A percentile compares a stretch with the other conserved stretches of the same genome.
Conservation (phyloP, 2,329 filamentous ascomycete species). For the Mycosphaerella sp. region DNA sequence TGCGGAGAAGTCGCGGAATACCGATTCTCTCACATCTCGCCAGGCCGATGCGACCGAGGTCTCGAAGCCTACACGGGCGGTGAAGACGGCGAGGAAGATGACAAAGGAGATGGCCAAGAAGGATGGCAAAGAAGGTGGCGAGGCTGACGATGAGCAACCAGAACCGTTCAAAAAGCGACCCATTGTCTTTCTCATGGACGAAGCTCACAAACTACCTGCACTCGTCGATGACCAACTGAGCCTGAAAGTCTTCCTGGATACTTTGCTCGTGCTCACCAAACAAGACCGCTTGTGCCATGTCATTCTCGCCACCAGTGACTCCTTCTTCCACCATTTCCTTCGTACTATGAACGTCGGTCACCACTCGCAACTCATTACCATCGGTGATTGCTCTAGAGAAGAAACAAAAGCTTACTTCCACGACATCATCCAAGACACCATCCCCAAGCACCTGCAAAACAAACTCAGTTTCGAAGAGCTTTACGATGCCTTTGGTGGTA, state of each 20-base stretch:
- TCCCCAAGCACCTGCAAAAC: conserved; percentile 11
- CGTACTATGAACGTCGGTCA: conserved; percentile 21
- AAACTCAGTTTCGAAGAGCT: conserved; percentile 17
- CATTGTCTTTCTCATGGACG: conserved; percentile 18
- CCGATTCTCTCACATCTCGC: background rate
- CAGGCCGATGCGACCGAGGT: conserved; percentile 10
- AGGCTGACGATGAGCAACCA: background rate
- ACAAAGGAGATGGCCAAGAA: background rate
- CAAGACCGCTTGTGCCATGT: conserved; percentile 20
- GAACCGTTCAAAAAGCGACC: conserved; percentile 16
- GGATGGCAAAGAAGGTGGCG: background rate
- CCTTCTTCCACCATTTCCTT: conserved; percentile 22
- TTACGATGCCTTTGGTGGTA: conserved; percentile 20
- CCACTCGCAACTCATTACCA: conserved; percentile 18
- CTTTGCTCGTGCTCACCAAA: conserved; percentile 19
- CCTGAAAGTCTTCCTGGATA: conserved; percentile 21
- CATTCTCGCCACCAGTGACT: conserved; percentile 18
- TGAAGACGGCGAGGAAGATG: background rate
- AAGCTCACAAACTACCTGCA: conserved; percentile 19
- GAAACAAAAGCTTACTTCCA: conserved; percentile 15
- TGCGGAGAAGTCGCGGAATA: background rate
- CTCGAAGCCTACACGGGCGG: no score
- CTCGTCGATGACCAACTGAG: conserved; percentile 16
- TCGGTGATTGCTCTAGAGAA: conserved; percentile 18
- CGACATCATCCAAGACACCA: conserved; percentile 9